Evolutionary conservation across 768 basidiomycete species (phyloP).

Genomic region (Boletus rufocinnamomeus): DNA sequence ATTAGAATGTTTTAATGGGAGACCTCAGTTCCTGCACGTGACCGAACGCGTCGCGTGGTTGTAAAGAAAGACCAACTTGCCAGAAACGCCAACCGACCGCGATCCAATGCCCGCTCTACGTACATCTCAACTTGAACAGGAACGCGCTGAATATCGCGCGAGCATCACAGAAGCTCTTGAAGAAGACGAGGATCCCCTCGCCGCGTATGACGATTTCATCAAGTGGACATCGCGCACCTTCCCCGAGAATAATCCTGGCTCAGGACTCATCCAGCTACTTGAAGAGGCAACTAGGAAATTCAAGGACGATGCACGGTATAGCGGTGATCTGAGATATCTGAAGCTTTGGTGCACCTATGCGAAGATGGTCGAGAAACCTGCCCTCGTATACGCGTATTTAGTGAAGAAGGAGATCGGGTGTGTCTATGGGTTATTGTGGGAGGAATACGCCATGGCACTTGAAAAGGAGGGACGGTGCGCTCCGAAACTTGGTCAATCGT

Average conservation of each 20-base stretch:
- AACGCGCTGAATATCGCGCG: conserved; percentile 34
- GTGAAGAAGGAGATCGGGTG: conserved; percentile 75
- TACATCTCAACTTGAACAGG: conserved; percentile 32
- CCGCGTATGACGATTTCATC: conserved; percentile 83
- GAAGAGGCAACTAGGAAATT: conserved; percentile 84
- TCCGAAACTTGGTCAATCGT: conserved; percentile 6
- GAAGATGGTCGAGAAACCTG: conserved; percentile 69
- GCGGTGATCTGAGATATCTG: conserved; percentile 85
- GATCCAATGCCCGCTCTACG: conserved; percentile 29
- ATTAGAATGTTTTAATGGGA: no score
- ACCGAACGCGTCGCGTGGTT: conserved; percentile 34
- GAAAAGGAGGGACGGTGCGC: conserved; percentile 77
- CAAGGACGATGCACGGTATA: conserved; percentile 80
- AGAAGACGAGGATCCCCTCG: conserved; percentile 86
- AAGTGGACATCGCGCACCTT: conserved; percentile 88
- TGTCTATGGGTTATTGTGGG: conserved; percentile 79
- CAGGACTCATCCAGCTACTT: conserved; percentile 77
- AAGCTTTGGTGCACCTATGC: conserved; percentile 92
- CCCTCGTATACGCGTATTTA: conserved; percentile 71
- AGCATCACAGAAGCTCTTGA: conserved; percentile 54
- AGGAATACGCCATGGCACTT: conserved; percentile 83
- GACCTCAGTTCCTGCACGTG: conserved; percentile 29
- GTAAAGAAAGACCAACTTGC: conserved; percentile 16
- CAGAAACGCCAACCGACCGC: conserved; percentile 5
- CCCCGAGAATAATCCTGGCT: conserved; percentile 62